Evolutionary conservation across 2,329 filamentous ascomycete species (phyloP), one percentile per base, ranked within the genome.

Genomic region (Epichloe aotearoae): DNA sequence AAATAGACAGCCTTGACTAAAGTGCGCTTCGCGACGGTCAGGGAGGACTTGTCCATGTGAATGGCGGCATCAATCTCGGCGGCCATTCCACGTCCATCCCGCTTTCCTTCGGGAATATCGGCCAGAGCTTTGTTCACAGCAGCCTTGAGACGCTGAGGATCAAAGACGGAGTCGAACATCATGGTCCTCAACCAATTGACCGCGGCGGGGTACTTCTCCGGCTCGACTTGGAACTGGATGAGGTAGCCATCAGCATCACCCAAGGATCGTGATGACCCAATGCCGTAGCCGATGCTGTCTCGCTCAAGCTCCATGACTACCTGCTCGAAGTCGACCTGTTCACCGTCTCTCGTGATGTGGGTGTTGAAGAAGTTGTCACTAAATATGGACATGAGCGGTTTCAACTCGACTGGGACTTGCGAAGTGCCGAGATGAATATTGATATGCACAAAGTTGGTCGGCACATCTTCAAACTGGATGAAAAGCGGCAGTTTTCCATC

Each of bases 381-480:
- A 62, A 95, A 97, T 40, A 97, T 76, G 3, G 84, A 77, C 46
- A 97, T 73, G 20, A 98, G 69, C 3, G 93, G 93, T 62, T 91
- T 89, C 53, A 91, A 76, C 55, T 90, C 79, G n/a, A 85, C 76
- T 0, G 90, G 88, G 1, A 96, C 73, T 34, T 80, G 73, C 2
- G 82, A 77, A 1, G 89, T 95, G 49, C 88, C 88, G 47, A 97
- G 73, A 51, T 93, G 80, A 20, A 97, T 68, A 46, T 81, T 84
- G 52, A 97, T 77, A 58, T 91, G 85, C 6, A 95, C 88, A 64
- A 98, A 98, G 62, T 88, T 95, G 53, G 88, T 94, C 2, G 85
- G 84, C 14, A 97, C 89, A 61, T 95, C 84, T 67, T 98, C 93
- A 57, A 94, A 98, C 67, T 98, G 91, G n/a, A 98, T 76, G 67